phyloP scores from a whole-genome alignment of 805 yeast genomes.

The Candida montana region DNA sequence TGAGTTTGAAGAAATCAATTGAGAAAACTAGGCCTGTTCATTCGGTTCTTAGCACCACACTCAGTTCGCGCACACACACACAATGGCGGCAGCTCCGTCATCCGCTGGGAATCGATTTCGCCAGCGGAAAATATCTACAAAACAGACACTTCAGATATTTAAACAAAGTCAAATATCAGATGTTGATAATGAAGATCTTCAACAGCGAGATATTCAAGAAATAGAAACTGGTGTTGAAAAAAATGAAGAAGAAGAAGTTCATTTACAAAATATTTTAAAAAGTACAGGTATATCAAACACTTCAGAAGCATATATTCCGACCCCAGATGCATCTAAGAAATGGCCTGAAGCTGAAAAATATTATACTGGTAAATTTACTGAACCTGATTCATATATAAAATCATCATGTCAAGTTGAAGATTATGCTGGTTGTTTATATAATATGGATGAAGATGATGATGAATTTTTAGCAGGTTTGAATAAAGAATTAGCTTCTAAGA shows the following conservation, averaged over 20 bases:
- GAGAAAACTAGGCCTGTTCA: background rate
- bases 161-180: conserved; percentile 78
- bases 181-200: conserved; percentile 61
- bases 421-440: conserved; percentile 77
- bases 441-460: conserved; percentile 87
- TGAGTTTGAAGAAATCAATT: background rate
- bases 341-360: conserved; percentile 76
- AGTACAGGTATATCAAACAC: conserved; percentile 67
- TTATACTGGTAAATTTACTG: conserved; percentile 60
- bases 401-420: conserved; percentile 96
- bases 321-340: conserved; percentile 85
- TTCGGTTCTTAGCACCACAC: no score
- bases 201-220: conserved; percentile 81
- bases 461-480: conserved; percentile 48
- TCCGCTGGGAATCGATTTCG: conserved; percentile 54
- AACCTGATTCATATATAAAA: conserved; percentile 78
- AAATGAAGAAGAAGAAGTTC: conserved; percentile 95
- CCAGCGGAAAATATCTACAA: conserved; percentile 90
- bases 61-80: background rate
- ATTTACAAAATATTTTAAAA: conserved; percentile 84
- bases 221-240: conserved; percentile 98
- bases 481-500: conserved; percentile 22
- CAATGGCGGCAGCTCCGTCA: conserved; percentile 17
- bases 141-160: conserved; percentile 75
- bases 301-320: conserved; percentile 68